These are phyloP conservation scores for Xylaria sp. DNA, from an alignment of 2,329 filamentous ascomycete species.

Conservation along the genomic window DNA sequence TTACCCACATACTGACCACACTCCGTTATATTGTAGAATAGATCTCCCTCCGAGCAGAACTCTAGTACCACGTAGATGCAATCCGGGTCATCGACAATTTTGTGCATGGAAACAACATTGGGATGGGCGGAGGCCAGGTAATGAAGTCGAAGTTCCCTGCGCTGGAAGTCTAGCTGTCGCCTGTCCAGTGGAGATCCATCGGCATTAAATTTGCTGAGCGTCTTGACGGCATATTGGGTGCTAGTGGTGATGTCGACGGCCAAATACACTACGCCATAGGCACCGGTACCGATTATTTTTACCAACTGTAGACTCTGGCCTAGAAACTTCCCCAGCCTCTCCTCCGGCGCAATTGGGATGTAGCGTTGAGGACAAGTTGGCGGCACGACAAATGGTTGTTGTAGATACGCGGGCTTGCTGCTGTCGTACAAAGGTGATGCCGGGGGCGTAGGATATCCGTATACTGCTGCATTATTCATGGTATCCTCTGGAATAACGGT, in stretches of 20 bases:
- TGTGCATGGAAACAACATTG: slow-evolving; percentile 92
- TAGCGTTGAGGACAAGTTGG: slow-evolving; percentile 57
- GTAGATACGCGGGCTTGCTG: slow-evolving; percentile 57
- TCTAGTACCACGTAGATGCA: slow-evolving; percentile 97
- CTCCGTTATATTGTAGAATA: slow-evolving; percentile 98
- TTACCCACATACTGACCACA: slow-evolving; percentile 92
- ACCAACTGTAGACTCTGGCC: slow-evolving; percentile 85
- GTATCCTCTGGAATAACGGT: slow-evolving; percentile 52
- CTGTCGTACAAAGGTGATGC: slow-evolving; percentile 66
- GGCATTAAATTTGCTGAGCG: slow-evolving; percentile 87
- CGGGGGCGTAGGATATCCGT: slow-evolving; percentile 68
- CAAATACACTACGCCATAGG: slow-evolving; percentile 95
- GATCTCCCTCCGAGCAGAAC: slow-evolving; percentile 94
- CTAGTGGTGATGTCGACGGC: slow-evolving; percentile 85
- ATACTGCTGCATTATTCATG: slow-evolving; percentile 69
- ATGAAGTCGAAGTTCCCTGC: slow-evolving; percentile 91
- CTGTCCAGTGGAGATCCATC: slow-evolving; percentile 78
- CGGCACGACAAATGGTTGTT: slow-evolving; percentile 52
- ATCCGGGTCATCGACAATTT: slow-evolving; percentile 90
- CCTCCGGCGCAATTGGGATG: slow-evolving; percentile 76
- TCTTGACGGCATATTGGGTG: slow-evolving; percentile 92
- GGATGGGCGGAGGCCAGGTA: slow-evolving; percentile 87
- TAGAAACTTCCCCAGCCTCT: slow-evolving; percentile 84
- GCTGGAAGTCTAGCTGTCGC: slow-evolving; percentile 89
- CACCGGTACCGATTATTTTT: slow-evolving; percentile 88